Evolutionary conservation across 2,329 filamentous ascomycete species (phyloP), one percentile per base, ranked within the genome.

Genomic region (Neonectria sp.): DNA sequence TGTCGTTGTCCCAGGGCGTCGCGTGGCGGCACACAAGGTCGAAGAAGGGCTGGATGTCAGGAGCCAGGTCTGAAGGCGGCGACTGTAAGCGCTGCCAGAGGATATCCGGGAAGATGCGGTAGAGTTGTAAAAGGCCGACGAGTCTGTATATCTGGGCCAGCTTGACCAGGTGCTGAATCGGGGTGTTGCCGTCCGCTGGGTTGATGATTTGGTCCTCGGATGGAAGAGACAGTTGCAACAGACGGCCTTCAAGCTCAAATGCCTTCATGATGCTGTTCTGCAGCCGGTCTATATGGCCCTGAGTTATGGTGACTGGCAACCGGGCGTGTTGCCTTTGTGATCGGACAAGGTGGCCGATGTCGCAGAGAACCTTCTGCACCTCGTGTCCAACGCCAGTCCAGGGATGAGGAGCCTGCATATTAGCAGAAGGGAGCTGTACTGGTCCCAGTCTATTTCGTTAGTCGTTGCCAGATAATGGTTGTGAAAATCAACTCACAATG

Each of bases 331-430:
- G 58, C 6, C 68, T 40, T 13, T 70, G 65, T n/a, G 45, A 53
- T 15, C 68, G 65, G 25, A 70, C 57, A 15, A 70, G 49, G 2
- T 53, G 58, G 21, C 68, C 68, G 33, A 70, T 63, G 25, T 63
- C 55, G 25, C 60, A 63, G 6, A 67, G 46, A 2, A 40, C 45
- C 37, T 49, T 58, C 31, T 65, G 68, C 25, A 68, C 65, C 15
- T 60, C 66, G 35, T 66, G 61, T 12, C 56, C 68, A 17, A 70
- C 58, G 2, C 68, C 68, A n/a, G 68, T 68, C 68, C 68, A 70
- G 5, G 68, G 68, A 40, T 70, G 68, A 4, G 68, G 68, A 1
- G 63, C 63, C 33, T 60, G 57, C 43, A 59, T 49, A 4, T 21
- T 31, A 3, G 43, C 52, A 4, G 63, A 65, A 2, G 51, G 43